phyloP scores from a whole-genome alignment of 2,329 filamentous ascomycete genomes.

The Botrytis medusae region DNA sequence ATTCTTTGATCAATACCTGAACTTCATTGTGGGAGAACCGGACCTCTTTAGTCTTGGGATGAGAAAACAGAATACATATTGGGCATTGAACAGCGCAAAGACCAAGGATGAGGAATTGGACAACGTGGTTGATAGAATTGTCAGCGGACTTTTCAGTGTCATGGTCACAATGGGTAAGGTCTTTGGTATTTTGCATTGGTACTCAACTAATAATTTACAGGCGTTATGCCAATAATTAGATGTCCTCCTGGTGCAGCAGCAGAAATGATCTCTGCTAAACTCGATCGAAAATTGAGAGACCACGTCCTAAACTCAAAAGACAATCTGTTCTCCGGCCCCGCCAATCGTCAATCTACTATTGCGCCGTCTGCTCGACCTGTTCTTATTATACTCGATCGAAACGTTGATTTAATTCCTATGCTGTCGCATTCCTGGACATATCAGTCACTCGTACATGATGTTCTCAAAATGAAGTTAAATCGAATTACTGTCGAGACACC shows the following conservation, averaged over 20 bases:
- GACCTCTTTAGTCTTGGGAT: conserved; percentile 94
- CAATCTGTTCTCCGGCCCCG: conserved; percentile 75
- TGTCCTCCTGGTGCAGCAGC: conserved; percentile 91
- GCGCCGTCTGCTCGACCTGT: conserved; percentile 79
- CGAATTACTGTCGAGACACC: conserved; percentile 89
- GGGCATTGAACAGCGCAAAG: conserved; percentile 90
- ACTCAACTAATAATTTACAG: conserved; percentile 46
- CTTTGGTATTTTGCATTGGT: not conserved
- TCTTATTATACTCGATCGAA: conserved; percentile 89
- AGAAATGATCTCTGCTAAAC: conserved; percentile 89
- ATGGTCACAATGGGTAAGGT: conserved; percentile 90
- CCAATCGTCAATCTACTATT: conserved; percentile 56
- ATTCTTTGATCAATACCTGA: conserved; percentile 94
- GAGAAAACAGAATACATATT: conserved; percentile 87
- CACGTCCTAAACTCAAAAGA: conserved; percentile 98
- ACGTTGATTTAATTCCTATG: conserved; percentile 95
- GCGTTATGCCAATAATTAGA: conserved; percentile 90
- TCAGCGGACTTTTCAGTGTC: conserved; percentile 95
- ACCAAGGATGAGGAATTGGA: conserved; percentile 91
- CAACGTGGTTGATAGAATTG: conserved; percentile 81
- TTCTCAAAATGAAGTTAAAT: conserved; percentile 79
- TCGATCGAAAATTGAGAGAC: conserved; percentile 93
- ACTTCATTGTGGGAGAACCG: conserved; percentile 94
- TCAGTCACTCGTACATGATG: conserved; percentile 79
- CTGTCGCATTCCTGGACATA: conserved; percentile 94